A percentile compares a stretch with the other conserved stretches of the same genome.
Evolutionary conservation across 1,139 yeast species (phyloP).

Genomic region (Arxiozyma heterogenica): DNA sequence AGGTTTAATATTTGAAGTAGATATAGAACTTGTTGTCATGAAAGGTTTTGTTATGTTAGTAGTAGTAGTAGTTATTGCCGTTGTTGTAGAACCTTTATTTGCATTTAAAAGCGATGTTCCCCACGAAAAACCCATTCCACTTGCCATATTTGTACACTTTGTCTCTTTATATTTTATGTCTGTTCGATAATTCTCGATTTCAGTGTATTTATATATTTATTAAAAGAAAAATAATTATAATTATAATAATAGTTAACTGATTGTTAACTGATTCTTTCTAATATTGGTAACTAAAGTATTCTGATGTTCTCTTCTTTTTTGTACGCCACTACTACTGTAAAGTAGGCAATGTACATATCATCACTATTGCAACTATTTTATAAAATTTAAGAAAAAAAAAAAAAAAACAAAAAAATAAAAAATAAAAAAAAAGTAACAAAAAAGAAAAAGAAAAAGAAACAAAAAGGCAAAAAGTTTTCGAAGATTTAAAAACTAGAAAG

Average conservation of each 20-base stretch:
- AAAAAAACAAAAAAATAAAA: no score
- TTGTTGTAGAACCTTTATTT: not conserved
- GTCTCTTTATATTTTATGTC: not conserved
- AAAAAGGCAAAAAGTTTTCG: no score
- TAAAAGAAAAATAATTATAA: no score
- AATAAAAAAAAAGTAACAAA: no score
- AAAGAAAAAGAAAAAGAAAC: no score
- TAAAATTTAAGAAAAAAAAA: no score
- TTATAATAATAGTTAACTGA: no score
- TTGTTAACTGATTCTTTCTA: not conserved
- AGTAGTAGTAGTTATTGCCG: not conserved
- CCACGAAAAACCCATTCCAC: constrained; percentile 24
- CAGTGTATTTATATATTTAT: no score
- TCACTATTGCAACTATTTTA: no score
- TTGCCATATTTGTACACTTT: not conserved
- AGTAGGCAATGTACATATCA: no score
- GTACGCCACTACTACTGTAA: not conserved
- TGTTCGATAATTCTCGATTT: not conserved
- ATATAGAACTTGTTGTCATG: not conserved
- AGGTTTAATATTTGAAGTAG: not conserved
- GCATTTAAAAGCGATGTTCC: constrained; percentile 14
- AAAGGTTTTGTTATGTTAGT: not conserved
- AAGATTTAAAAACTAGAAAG: no score
- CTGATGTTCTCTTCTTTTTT: no score
- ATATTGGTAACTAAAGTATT: not conserved